Base-by-base conservation (phyloP, 129 eudicot genomes). In the Scalesia atractyloides region DNA sequence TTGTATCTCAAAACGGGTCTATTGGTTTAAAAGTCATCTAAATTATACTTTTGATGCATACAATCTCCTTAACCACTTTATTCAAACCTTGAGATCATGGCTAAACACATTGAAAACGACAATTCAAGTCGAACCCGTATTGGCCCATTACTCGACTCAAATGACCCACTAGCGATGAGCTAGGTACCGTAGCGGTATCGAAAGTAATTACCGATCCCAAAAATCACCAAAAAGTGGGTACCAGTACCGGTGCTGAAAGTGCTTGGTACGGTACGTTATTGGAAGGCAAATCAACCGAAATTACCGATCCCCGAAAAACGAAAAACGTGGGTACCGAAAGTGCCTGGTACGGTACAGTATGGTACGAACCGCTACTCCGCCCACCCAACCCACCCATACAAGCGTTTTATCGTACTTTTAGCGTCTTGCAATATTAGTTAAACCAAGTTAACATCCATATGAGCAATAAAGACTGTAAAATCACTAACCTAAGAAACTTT, bases 401-500 rank as follows among this genome's bases (percentile, higher is more conserved):
- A 19, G n/a, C 19, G 11, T 8, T 4, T 15, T 43, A 43, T 64
- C 53, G 1, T 64, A 58, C 18, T 14, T 14, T 44, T 11, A 15
- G 68, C 24, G 53, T 49, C 43, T 47, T 67, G 41, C 39, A 67
- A 46, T 7, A 20, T 67, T 15, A 22, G 3, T 67, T 48, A 1
- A 48, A 48, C 3, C 54, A 49, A 49, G 58, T 9, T 7, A n/a
- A n/a, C n/a, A n/a, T 67, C 16, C 15, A 18, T 50, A n/a, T 26
- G 50, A 12, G 43, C 16, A 58, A 13, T 41, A 12, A 15, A 16
- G 50, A 18, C 64, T 4, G 46, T 10, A 63, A 41, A 49, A 64
- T 44, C 39, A 83, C 88, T 51, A 39, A 88, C 97, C 88, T 84
- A 37, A 91, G 82, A 62, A 78, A 88, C 47, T 84, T 91, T 76